Conservation (phyloP, 1,284 basidiomycete species). For the Pholiota adiposa region DNA sequence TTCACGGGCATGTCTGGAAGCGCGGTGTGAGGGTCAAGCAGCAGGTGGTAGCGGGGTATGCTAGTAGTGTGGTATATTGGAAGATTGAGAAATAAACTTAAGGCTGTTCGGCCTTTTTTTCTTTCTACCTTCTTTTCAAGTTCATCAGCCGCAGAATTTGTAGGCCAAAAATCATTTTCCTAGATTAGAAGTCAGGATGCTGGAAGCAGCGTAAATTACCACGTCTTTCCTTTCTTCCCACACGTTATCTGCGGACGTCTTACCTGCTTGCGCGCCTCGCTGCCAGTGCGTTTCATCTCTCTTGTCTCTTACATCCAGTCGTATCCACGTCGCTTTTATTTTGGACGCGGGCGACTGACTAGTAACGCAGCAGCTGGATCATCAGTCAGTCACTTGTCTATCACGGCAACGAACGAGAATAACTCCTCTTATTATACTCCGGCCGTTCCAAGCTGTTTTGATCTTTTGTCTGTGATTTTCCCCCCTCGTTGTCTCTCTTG, state of each 20-base stretch:
- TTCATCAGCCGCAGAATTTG: too few relatives aligned
- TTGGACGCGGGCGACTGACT: conserved; percentile 14
- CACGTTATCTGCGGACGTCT: background rate
- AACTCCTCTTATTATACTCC: conserved; percentile 2
- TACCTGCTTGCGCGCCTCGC: background rate
- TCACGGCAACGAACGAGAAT: conserved; percentile 9
- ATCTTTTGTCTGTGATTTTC: conserved; percentile 9
- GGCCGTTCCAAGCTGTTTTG: background rate
- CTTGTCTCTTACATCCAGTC: background rate
- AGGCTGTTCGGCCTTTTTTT: background rate
- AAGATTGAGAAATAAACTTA: conserved; percentile 46
- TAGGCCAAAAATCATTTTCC: background rate
- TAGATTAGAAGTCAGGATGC: background rate
- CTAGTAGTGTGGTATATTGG: conserved; percentile 78
- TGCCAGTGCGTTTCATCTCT: background rate
- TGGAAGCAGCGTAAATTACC: too few relatives aligned
- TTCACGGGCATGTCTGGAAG: conserved; percentile 70
- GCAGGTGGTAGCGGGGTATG: conserved; percentile 62
- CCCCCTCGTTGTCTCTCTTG: background rate
- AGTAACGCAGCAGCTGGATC: background rate
- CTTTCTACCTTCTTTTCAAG: too few relatives aligned
- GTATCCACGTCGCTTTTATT: conserved; percentile 16
- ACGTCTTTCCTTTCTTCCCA: background rate
- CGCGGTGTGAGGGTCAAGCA: conserved; percentile 73
- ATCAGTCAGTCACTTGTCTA: conserved; percentile 14